A percentile compares a stretch with the other conserved stretches of the same genome.
phyloP scores from a whole-genome alignment of 31 red algal species.

The Endocladia muricata region DNA sequence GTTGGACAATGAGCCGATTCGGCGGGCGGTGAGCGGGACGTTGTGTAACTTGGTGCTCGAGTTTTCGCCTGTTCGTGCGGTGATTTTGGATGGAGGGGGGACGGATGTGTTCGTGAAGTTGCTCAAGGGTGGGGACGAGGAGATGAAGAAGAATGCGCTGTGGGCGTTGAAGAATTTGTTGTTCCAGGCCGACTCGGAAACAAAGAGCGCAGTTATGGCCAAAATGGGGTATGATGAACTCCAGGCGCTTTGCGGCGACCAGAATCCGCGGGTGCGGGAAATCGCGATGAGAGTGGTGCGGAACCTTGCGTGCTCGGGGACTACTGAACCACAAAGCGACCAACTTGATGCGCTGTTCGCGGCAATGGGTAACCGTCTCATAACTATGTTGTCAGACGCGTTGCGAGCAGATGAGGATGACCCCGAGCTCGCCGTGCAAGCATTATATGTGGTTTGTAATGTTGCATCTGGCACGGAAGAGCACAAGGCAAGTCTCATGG shows the following conservation, averaged over 20 bases:
- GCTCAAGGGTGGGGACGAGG: constrained; percentile 31
- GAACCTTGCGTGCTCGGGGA: constrained; percentile 52
- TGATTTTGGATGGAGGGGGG: constrained; percentile 31
- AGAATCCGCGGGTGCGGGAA: constrained; percentile 33
- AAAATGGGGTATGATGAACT: constrained; percentile 47
- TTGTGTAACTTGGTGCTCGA: constrained; percentile 66
- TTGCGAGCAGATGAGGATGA: constrained; percentile 21
- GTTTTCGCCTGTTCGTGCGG: constrained; percentile 48
- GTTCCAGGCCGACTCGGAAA: constrained; percentile 51
- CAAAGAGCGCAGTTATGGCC: constrained; percentile 36
- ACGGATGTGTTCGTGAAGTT: constrained; percentile 27
- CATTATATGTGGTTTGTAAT: constrained; percentile 67
- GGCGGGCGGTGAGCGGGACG: constrained; percentile 38
- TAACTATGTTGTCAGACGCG: constrained; percentile 34
- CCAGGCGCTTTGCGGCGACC: constrained; percentile 36
- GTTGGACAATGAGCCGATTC: constrained; percentile 12
- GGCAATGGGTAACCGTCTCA: constrained; percentile 40
- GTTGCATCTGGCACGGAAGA: constrained; percentile 70
- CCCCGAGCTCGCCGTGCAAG: constrained; percentile 49
- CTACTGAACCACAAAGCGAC: constrained; percentile 32
- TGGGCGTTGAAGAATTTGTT: constrained; percentile 67
- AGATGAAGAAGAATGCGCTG: constrained; percentile 45
- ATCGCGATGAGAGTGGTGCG: constrained; percentile 51
- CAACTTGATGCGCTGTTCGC: constrained; percentile 64
- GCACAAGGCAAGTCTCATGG: constrained; percentile 47